Evolutionary conservation across 768 basidiomycete genomes (phyloP).

Genomic region (Coprinellus micaceus): DNA sequence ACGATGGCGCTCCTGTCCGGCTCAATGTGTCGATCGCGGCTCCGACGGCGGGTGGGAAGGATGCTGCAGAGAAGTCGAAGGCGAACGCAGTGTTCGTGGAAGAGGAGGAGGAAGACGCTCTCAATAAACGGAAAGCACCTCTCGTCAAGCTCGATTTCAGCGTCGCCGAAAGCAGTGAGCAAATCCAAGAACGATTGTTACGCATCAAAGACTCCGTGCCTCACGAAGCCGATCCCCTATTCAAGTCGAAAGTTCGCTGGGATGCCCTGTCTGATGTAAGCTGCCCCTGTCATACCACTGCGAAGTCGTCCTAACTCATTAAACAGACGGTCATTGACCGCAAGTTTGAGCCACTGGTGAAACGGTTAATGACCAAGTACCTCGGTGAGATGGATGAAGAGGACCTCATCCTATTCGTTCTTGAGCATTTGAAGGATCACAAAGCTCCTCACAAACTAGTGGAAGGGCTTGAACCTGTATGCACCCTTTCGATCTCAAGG

Average conservation of each 20-base stretch:
- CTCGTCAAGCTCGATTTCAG: constrained; percentile 90
- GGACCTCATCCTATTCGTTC: constrained; percentile 89
- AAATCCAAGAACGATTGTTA: constrained; percentile 75
- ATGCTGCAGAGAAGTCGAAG: constrained; percentile 39
- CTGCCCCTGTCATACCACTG: constrained; percentile 2
- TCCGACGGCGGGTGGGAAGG: constrained; percentile 38
- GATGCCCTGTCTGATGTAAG: constrained; percentile 85
- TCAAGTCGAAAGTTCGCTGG: constrained; percentile 88
- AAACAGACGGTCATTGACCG: constrained; percentile 74
- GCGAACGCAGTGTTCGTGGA: constrained; percentile 67
- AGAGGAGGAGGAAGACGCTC: constrained; percentile 85
- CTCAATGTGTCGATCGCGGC: constrained; percentile 69
- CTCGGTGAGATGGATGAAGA: constrained; percentile 92
- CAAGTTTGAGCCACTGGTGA: constrained; percentile 83
- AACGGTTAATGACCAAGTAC: constrained; percentile 79
- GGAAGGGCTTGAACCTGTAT: constrained; percentile 87
- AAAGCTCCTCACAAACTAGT: constrained; percentile 81
- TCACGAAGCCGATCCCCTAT: constrained; percentile 70
- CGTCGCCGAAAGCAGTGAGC: constrained; percentile 73
- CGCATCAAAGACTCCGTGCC: constrained; percentile 75
- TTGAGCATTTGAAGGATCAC: constrained; percentile 90
- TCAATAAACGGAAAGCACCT: constrained; percentile 78
- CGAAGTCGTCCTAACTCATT: constrained; percentile 1
- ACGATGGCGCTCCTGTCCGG: constrained; percentile 88
- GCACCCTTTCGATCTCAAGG: constrained; percentile 27